A percentile compares a stretch with the other conserved stretches of the same genome.
Conservation (phyloP, 2,329 filamentous ascomycete species). For the Fusarium pilosicola region DNA sequence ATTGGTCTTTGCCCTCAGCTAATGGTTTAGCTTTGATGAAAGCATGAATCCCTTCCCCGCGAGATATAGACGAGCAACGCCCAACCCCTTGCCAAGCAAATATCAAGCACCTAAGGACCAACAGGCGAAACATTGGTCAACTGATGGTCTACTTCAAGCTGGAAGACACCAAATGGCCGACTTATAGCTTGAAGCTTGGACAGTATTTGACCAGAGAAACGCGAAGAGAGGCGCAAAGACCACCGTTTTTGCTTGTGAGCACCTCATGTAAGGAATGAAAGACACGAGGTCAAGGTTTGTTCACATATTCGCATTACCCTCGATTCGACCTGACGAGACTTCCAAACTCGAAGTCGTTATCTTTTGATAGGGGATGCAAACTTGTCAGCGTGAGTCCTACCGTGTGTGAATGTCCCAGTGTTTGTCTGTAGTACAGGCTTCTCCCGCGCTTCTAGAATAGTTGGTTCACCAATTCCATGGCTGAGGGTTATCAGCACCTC, state of each 20-base stretch:
- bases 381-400: not conserved
- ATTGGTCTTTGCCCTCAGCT: constrained; percentile 2
- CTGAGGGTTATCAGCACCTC: constrained; percentile 3
- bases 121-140: constrained; percentile 19
- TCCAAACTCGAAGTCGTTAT: not conserved
- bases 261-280: constrained; percentile 1
- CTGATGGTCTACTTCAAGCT: not conserved
- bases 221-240: not conserved
- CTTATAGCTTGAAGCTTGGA: not conserved
- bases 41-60: not conserved
- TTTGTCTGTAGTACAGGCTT: not conserved
- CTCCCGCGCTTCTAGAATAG: constrained; percentile 30
- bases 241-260: not conserved
- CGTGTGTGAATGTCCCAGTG: not conserved
- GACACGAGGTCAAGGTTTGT: not conserved
- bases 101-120: not conserved
- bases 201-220: not conserved
- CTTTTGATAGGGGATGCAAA: not conserved
- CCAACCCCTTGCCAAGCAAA: constrained; percentile 6
- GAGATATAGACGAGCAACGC: not conserved
- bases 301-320: not conserved
- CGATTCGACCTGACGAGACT: not conserved
- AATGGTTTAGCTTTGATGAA: not conserved
- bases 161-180: not conserved
- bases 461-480: not conserved